phyloP scores from a whole-genome alignment of 1,139 yeast genomes.

The Meyerozyma elateridarum region DNA sequence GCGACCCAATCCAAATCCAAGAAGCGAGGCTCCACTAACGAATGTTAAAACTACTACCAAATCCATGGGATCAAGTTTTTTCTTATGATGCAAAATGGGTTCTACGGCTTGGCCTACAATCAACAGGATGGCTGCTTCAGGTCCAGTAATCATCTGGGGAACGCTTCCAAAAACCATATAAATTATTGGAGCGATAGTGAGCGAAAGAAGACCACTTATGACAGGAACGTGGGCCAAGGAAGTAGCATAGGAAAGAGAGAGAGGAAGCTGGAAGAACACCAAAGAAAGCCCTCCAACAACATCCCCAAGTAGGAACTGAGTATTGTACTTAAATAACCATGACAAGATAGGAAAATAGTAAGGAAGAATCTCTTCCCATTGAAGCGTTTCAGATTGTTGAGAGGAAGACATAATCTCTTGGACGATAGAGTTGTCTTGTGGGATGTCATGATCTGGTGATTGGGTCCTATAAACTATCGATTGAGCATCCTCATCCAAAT shows the following conservation, averaged over 20 bases:
- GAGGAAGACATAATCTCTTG: no score
- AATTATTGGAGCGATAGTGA: conserved; percentile 78
- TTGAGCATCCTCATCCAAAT: no score
- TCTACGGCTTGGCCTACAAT: conserved; percentile 92
- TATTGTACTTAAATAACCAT: conserved; percentile 68
- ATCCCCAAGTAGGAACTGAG: conserved; percentile 60
- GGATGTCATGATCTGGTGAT: no score
- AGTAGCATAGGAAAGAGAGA: conserved; percentile 84
- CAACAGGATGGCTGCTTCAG: conserved; percentile 89
- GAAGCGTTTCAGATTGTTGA: not conserved
- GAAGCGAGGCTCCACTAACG: conserved; percentile 68
- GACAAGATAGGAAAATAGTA: conserved; percentile 79
- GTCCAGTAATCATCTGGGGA: conserved; percentile 96
- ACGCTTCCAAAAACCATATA: conserved; percentile 85
- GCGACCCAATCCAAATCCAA: conserved; percentile 76
- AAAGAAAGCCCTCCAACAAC: conserved; percentile 79
- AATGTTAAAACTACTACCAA: conserved; percentile 71
- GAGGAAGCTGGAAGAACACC: conserved; percentile 89
- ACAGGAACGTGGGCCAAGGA: conserved; percentile 91
- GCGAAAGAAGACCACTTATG: conserved; percentile 73
- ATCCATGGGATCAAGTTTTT: conserved; percentile 52
- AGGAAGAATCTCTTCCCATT: conserved; percentile 24
- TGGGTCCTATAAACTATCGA: no score
- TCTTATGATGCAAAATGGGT: conserved; percentile 51
- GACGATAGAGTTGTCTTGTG: no score